Conservation (phyloP, 805 yeast species). For the Wickerhamomyces silvicola region DNA sequence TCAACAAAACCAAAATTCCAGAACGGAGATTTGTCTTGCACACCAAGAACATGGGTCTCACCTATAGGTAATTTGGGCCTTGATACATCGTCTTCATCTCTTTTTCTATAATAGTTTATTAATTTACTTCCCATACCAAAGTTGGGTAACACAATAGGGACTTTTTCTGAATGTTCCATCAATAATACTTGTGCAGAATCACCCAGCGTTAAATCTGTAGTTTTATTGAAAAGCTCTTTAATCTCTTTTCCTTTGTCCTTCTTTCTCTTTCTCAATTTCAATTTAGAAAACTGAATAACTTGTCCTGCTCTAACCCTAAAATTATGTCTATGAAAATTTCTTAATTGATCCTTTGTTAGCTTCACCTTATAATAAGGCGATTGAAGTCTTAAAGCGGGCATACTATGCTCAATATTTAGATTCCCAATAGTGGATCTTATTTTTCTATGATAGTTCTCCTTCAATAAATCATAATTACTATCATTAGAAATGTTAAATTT, state of each 20-base stretch:
- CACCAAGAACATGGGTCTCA: slow-evolving; percentile 93
- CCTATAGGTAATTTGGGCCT: slow-evolving; percentile 88
- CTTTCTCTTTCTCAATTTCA: slow-evolving; percentile 77
- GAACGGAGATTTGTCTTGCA: slow-evolving; percentile 92
- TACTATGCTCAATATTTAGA: slow-evolving; percentile 82
- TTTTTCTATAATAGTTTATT: slow-evolving; percentile 87
- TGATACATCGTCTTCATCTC: slow-evolving; percentile 67
- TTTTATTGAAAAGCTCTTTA: slow-evolving; percentile 61
- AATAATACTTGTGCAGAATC: slow-evolving; percentile 75
- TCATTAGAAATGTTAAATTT: slow-evolving; percentile 88
- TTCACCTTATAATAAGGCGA: slow-evolving; percentile 85
- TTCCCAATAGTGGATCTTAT: slow-evolving; percentile 91
- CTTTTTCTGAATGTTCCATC: slow-evolving; percentile 87
- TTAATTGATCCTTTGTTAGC: slow-evolving; percentile 55
- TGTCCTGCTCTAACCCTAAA: slow-evolving; percentile 77
- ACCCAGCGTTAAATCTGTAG: slow-evolving; percentile 75
- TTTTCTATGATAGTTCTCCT: slow-evolving; percentile 83
- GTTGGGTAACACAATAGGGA: slow-evolving; percentile 73
- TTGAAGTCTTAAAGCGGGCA: slow-evolving; percentile 82
- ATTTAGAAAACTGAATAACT: slow-evolving; percentile 64
- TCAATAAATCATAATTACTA: slow-evolving; percentile 71
- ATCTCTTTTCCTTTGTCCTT: slow-evolving; percentile 81
- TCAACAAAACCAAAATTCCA: slow-evolving; percentile 98
- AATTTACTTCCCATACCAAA: slow-evolving; percentile 95
- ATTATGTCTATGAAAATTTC: slow-evolving; percentile 75